Conservation (phyloP, 2,329 filamentous ascomycete genomes). For the Colletotrichum kahawae region DNA sequence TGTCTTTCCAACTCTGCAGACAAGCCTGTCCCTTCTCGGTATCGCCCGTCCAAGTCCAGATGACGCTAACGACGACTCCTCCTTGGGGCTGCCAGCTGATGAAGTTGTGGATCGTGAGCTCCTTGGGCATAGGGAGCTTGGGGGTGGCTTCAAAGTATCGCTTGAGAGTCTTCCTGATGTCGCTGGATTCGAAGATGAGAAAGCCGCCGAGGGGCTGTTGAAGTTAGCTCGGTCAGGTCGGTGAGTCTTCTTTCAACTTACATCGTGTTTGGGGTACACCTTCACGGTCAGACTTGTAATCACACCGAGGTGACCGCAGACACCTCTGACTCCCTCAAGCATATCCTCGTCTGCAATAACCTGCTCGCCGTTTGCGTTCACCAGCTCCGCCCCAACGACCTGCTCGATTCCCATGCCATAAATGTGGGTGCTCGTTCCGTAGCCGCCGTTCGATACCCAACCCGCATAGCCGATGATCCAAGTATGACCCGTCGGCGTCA, state of each 20-base stretch:
- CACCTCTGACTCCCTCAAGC: slow-evolving; percentile 31
- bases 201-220: background rate
- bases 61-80: background rate
- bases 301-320: slow-evolving; percentile 30
- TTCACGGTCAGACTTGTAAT: slow-evolving; percentile 31
- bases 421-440: slow-evolving; percentile 31
- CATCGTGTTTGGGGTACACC: slow-evolving; percentile 21
- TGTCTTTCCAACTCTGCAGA: background rate
- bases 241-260: background rate
- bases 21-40: background rate
- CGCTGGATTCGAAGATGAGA: background rate
- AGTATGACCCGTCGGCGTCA: background rate
- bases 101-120: background rate
- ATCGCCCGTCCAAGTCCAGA: background rate
- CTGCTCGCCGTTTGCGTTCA: slow-evolving; percentile 29
- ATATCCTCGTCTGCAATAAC: slow-evolving; percentile 31
- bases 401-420: slow-evolving; percentile 41
- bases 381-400: slow-evolving; percentile 35
- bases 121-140: background rate
- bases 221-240: background rate
- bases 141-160: background rate
- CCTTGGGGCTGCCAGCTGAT: background rate
- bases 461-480: slow-evolving; percentile 35
- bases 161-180: background rate
- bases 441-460: slow-evolving; percentile 40